A percentile compares a stretch with the other conserved stretches of the same genome.
Evolutionary conservation across 768 basidiomycete species (phyloP).

Genomic region (Mycena vulgaris): DNA sequence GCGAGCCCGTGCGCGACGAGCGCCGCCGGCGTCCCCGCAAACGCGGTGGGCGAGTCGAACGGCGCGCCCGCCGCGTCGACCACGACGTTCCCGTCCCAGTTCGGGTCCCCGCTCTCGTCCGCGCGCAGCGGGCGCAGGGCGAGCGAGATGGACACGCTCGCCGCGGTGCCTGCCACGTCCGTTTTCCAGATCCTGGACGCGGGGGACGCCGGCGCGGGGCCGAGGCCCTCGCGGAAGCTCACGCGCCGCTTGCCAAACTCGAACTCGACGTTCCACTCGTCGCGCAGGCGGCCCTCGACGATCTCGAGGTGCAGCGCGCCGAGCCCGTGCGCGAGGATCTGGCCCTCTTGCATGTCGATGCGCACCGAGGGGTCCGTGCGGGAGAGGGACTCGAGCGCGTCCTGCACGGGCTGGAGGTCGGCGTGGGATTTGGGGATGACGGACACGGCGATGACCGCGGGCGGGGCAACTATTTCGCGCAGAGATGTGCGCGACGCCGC

Average conservation of each 20-base stretch:
- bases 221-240: constrained; percentile 81
- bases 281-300: constrained; percentile 81
- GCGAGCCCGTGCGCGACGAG: constrained; percentile 79
- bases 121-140: constrained; percentile 67
- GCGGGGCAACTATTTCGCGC: constrained; percentile 80
- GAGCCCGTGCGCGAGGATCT: constrained; percentile 86
- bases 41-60: constrained; percentile 66
- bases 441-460: constrained; percentile 89
- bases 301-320: constrained; percentile 93
- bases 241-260: constrained; percentile 85
- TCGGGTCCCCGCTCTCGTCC: constrained; percentile 73
- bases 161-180: constrained; percentile 72
- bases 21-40: constrained; percentile 60
- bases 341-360: constrained; percentile 85
- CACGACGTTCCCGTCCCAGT: constrained; percentile 87
- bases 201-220: constrained; percentile 46
- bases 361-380: constrained; percentile 95
- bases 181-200: constrained; percentile 70
- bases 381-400: constrained; percentile 77
- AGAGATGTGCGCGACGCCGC: constrained; percentile 58
- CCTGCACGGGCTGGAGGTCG: constrained; percentile 83
- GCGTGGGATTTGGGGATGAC: constrained; percentile 86
- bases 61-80: constrained; percentile 67
- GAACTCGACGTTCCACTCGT: constrained; percentile 86
- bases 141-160: constrained; percentile 68